phyloP scores from a whole-genome alignment of 225 moss, liverwort and hornwort genomes.

The Polytrichum commune region DNA sequence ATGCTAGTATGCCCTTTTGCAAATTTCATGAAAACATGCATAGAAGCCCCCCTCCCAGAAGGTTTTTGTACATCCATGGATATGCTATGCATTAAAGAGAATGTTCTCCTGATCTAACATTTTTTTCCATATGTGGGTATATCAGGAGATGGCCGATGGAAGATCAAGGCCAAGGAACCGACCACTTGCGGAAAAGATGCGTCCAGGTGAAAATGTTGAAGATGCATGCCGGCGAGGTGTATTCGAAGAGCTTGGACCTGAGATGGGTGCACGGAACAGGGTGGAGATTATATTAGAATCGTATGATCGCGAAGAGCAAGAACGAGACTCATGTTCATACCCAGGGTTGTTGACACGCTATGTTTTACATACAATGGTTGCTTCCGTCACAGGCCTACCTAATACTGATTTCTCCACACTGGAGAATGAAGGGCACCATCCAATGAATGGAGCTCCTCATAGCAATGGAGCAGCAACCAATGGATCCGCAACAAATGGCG shows the following conservation, averaged over 20 bases:
- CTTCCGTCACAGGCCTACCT: constrained; percentile 64
- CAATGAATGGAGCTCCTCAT: constrained; percentile 10
- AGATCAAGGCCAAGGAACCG: constrained; percentile 68
- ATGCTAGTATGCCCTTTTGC: too few relatives aligned
- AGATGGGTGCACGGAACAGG: constrained; percentile 60
- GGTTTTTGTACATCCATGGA: too few relatives aligned
- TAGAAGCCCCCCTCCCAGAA: too few relatives aligned
- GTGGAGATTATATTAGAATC: constrained; percentile 66
- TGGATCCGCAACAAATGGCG: constrained; percentile 8
- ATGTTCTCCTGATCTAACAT: too few relatives aligned
- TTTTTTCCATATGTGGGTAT: background rate
- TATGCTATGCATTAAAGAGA: too few relatives aligned
- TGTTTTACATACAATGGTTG: constrained; percentile 81
- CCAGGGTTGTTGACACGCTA: constrained; percentile 83
- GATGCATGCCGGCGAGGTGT: constrained; percentile 81
- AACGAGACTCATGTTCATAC: constrained; percentile 81
- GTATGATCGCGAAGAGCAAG: constrained; percentile 66
- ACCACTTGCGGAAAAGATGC: constrained; percentile 89
- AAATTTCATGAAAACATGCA: too few relatives aligned
- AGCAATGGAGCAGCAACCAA: constrained; percentile 5
- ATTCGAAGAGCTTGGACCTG: constrained; percentile 80
- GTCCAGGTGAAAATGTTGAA: constrained; percentile 77
- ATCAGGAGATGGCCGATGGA: constrained; percentile 85
- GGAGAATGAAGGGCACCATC: constrained; percentile 59
- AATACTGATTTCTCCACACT: constrained; percentile 62